Evolutionary conservation across 805 yeast genomes (phyloP).

Genomic region (Yarrowia sp.): DNA sequence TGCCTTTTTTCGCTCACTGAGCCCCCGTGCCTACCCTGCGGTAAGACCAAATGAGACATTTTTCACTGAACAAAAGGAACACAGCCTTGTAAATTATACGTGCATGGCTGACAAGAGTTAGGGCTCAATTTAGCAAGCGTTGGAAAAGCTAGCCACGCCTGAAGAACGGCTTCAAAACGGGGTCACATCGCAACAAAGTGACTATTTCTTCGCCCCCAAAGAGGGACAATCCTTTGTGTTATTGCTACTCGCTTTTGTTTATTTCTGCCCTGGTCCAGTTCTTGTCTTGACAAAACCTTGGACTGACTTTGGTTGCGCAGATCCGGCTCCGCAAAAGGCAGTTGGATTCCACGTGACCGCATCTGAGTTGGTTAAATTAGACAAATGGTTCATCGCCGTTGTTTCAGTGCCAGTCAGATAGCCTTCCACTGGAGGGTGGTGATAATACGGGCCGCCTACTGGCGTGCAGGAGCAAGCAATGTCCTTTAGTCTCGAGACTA

Average conservation of each 20-base stretch:
- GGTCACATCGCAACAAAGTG: too few species aligned
- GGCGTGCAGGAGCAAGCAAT: too few species aligned
- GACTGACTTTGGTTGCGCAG: neutral
- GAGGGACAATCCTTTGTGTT: too few species aligned
- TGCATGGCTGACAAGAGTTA: neutral
- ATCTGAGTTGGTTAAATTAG: neutral
- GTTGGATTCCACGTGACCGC: neutral
- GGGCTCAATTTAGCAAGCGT: neutral
- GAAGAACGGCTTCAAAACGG: too few species aligned
- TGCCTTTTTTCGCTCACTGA: neutral
- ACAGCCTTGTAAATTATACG: neutral
- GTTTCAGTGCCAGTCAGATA: too few species aligned
- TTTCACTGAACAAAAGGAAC: neutral
- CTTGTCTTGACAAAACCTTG: too few species aligned
- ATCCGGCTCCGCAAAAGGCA: neutral
- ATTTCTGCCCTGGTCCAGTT: too few species aligned
- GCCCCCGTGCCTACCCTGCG: neutral
- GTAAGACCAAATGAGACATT: neutral
- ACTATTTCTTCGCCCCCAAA: too few species aligned
- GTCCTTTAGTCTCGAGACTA: too few species aligned
- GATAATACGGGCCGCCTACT: neutral
- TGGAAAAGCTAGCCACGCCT: neutral
- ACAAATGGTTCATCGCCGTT: neutral
- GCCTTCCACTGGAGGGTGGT: neutral
- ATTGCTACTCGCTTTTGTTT: too few species aligned